Percentiles rank a stretch among this genome's conserved stretches.
phyloP scores from a whole-genome alignment of 768 basidiomycete genomes.

The Mycena rosella region DNA sequence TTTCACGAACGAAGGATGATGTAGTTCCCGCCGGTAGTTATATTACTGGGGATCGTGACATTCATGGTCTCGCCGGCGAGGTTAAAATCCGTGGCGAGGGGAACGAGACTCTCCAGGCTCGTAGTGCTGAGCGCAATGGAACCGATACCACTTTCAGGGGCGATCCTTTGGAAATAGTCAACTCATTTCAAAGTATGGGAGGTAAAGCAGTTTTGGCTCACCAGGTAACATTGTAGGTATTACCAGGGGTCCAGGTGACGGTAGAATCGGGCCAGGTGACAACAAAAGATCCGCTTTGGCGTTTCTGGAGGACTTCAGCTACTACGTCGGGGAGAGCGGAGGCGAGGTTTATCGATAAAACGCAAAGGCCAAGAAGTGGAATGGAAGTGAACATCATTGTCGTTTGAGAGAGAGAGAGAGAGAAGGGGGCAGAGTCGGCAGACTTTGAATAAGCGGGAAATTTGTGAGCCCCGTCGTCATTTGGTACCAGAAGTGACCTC shows the following conservation, averaged over 20 bases:
- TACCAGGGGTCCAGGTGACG: not conserved
- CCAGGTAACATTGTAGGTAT: constrained; percentile 1
- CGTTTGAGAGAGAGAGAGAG: too few relatives aligned
- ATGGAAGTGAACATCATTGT: too few relatives aligned
- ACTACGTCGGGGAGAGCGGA: too few relatives aligned
- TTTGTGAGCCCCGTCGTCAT: too few relatives aligned
- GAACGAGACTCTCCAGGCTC: too few relatives aligned
- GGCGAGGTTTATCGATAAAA: too few relatives aligned
- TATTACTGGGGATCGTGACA: not conserved
- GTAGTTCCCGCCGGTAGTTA: not conserved
- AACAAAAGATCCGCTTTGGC: not conserved
- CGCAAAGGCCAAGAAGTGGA: too few relatives aligned
- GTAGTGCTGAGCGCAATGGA: not conserved
- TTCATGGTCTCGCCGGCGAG: not conserved
- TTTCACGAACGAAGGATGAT: not conserved
- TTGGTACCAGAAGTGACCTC: too few relatives aligned
- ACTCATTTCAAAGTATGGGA: not conserved
- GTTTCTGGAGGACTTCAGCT: too few relatives aligned
- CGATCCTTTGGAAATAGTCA: not conserved
- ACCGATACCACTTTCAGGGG: not conserved
- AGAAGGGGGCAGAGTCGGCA: too few relatives aligned
- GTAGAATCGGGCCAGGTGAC: not conserved
- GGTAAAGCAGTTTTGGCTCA: not conserved
- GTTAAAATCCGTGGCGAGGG: not conserved
- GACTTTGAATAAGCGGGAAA: too few relatives aligned